A percentile compares a stretch with the other conserved stretches of the same genome.
phyloP scores from a whole-genome alignment of 2,329 filamentous ascomycete genomes.

The Macrophomina pseudophaseolina region DNA sequence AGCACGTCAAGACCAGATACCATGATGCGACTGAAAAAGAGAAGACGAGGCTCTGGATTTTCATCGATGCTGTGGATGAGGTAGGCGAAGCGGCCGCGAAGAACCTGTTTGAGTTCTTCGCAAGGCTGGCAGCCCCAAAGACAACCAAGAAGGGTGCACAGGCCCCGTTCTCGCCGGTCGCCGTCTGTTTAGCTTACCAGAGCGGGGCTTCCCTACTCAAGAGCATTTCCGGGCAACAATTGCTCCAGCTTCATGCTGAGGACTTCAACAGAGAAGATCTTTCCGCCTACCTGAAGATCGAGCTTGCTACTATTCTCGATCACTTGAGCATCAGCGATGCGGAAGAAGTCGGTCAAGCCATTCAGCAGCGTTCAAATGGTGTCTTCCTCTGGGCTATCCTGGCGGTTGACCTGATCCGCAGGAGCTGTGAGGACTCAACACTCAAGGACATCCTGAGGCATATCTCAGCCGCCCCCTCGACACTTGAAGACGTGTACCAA shows the following conservation, averaged over 20 bases:
- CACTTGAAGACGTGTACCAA: not conserved
- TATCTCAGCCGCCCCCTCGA: not conserved
- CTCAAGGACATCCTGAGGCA: not conserved
- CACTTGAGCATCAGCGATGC: not conserved
- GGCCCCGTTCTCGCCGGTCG: not conserved
- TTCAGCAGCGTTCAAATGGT: not conserved
- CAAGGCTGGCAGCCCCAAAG: not conserved
- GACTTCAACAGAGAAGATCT: constrained; percentile 3
- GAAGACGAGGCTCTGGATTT: constrained; percentile 1
- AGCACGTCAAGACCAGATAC: not conserved
- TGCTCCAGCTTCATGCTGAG: not conserved
- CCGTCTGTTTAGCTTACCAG: not conserved
- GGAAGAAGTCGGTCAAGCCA: not conserved
- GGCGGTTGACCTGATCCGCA: not conserved
- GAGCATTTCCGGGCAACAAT: not conserved
- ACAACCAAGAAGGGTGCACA: not conserved
- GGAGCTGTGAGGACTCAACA: not conserved
- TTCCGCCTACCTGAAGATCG: not conserved
- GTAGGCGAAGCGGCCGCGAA: not conserved
- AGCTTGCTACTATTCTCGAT: not conserved
- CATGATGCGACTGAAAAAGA: not conserved
- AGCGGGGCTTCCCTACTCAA: not conserved
- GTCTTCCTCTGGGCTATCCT: constrained; percentile 13
- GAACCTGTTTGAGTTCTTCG: not conserved
- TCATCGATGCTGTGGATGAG: constrained; percentile 6